Evolutionary conservation across 805 yeast species (phyloP), one percentile per base, ranked within the genome.

Genomic region (Millerago galiae): DNA sequence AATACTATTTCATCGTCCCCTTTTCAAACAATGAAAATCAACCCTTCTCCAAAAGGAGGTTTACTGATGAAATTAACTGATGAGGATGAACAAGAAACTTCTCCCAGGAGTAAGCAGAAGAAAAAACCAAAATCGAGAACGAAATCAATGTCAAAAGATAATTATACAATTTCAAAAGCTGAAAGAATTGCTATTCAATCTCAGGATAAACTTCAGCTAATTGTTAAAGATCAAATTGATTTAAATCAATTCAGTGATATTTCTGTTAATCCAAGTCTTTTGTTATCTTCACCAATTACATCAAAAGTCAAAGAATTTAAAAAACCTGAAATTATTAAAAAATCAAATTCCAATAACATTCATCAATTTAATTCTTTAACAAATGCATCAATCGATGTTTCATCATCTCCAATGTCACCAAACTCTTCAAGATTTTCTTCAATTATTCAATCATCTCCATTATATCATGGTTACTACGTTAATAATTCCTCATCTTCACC

Each of bases 11-110:
- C 26, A 16, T 32, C 44, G 32, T 51, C 59, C 2, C 58, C 60
- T 10, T 30, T 43, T 2, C 54, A 49, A 31, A 28, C 42, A 15
- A 33, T 30, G 14, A 26, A 18, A n/a, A 38, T 41, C 5, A 46
- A 47, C 30, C 55, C 54, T 12, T 55, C 60, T 8, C 60, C 61
- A 38, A 56, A 44, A 31, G 61, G 60, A 5, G 61, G 61, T 2
- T 37, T 52, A 1, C 35, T 57, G 32, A 35, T 57, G 47, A 47
- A 31, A 24, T 30, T 57, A 32, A 33, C 26, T 7, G 50, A 47
- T n/a, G 37, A 21, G 4, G 50, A 47, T n/a, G 37, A 21, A 11
- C 34, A 27, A 17, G 33, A 26, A n/a, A 16, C 14, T n/a, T 17
- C 36, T 3, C 16, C 37, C 2, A 27, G 30, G 15, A 28, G 24